Evolutionary conservation across 768 basidiomycete genomes (phyloP), one percentile per base, ranked within the genome.

Genomic region (Saitozyma sp.): DNA sequence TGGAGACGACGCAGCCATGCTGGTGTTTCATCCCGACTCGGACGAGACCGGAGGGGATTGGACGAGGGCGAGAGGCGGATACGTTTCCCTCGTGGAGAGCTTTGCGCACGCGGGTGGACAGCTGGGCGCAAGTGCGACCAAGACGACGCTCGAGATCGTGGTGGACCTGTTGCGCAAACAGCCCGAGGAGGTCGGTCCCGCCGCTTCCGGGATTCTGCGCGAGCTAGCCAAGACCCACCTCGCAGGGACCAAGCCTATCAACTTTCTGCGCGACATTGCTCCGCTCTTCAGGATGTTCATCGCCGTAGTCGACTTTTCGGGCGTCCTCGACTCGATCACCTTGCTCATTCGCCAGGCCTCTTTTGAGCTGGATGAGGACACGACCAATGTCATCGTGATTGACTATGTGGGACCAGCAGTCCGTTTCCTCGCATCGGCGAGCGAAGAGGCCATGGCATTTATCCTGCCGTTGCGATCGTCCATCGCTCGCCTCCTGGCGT

Each of bases 251-350:
- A 41, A 62, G 61, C 64, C 69, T 0, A 40, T 64, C 5, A 43
- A 49, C 0, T 74, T 66, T 45, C 63, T 74, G 1, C 60, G 64
- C 8, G 71, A 69, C 29, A 63, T 73, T 17, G 65, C 75, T 8
- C 62, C 65, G 0, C 43, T 73, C n/a, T 73, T 71, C 45, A 41
- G 63, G n/a, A 56, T 52, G 39, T 68, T 66, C 54, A 57, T 71
- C 19, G 60, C 65, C 9, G 54, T 66, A 0, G 66, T 77, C n/a
- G 73, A 74, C 50, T 65, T 77, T 42, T 73, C 73, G 0, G 69
- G 66, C 17, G 20, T 73, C 8, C 60, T 77, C 11, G 68, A 70
- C 40, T 62, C 56, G 11, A 68, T 75, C 42, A 66, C 66, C 4
- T 20, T 8, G 1, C 57, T 73, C 39, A 67, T 77, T 39, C 41